Base-by-base conservation (phyloP, 169 alveolate genomes). In the Perkinsus marinus region DNA sequence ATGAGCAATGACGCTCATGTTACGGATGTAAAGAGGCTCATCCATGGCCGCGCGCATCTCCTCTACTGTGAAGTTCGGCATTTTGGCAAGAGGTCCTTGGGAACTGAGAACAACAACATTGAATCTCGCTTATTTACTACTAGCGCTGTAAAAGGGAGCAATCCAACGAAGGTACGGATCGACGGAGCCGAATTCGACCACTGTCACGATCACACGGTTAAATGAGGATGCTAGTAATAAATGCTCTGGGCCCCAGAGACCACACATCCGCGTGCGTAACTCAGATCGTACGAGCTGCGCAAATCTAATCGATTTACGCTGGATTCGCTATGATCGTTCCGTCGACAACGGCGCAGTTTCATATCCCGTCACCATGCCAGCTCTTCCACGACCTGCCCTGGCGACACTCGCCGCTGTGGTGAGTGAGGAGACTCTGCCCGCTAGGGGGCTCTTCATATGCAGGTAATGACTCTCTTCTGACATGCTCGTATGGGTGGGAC, bases 1-100 rank as follows among this genome's bases (percentile, higher is more conserved):
- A 96, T 98, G 99, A 92, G 99, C 99, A 94, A 99, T 99, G 95
- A 99, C 99, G 91, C 99, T 98, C 99, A 99, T 98, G 96, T 98
- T 98, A 95, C 99, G 98, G 95, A 99, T 99, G 95, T 98, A 97
- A 93, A 98, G 97, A 95, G 99, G 98, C 95, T 97, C 97, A 96
- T 98, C 99, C 99, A 98, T 98, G 95, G 98, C 98, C 94, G 97
- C 99, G 93, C 99, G 98, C 96, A 98, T 97, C 96, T 99, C 99
- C 91, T 99, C 99, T 93, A 98, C 98, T 91, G 99, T 98, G 96
- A 99, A 99, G 98, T 99, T 99, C 96, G 98, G 99, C 99, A 97
- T 97, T 94, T 57, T 57, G 79, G 79, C 79, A 57, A 57, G 79
- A 6, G 79, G 79, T 57, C 79, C 68, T 93, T 57, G 26, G 79